Evolutionary conservation across 1,284 basidiomycete species (phyloP).

Genomic region (Cutaneotrichosporon dermatis): DNA sequence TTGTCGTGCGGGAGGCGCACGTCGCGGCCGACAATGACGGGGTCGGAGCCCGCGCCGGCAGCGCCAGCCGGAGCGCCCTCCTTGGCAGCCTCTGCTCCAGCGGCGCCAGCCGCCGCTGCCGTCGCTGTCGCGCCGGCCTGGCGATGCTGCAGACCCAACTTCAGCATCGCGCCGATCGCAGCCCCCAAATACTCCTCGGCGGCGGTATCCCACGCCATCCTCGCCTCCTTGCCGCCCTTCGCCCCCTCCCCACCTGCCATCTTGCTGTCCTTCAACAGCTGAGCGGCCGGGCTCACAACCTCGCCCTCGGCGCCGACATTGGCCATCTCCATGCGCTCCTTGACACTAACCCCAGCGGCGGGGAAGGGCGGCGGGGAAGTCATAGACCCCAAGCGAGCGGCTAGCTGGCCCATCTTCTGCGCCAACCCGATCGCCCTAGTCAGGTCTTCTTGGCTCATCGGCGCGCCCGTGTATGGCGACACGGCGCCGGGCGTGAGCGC

Average conservation of each 20-base stretch:
- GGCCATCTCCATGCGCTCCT: background rate
- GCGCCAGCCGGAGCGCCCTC: background rate
- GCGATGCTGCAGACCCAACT: conserved; percentile 27
- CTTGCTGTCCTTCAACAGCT: background rate
- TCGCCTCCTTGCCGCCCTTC: background rate
- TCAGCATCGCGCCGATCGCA: conserved; percentile 40
- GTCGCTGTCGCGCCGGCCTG: background rate
- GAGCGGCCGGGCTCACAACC: background rate
- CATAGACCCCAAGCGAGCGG: conserved; percentile 15
- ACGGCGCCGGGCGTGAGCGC: conserved; percentile 20
- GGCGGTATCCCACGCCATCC: conserved; percentile 29
- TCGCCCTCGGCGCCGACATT: background rate
- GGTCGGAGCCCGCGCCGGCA: background rate
- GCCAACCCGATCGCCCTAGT: conserved; percentile 41
- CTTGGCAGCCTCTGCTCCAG: background rate
- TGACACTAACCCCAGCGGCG: background rate
- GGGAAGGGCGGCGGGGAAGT: conserved; percentile 12
- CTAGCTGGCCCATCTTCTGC: conserved; percentile 31
- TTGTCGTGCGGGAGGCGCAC: conserved; percentile 26
- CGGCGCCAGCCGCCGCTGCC: background rate
- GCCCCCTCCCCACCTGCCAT: background rate
- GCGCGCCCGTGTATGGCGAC: conserved; percentile 11
- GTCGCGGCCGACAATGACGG: conserved; percentile 40
- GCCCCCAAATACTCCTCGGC: conserved; percentile 36
- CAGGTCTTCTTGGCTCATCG: conserved; percentile 30